phyloP scores from a whole-genome alignment of 2,329 filamentous ascomycete species.

The Ustulina deusta region DNA sequence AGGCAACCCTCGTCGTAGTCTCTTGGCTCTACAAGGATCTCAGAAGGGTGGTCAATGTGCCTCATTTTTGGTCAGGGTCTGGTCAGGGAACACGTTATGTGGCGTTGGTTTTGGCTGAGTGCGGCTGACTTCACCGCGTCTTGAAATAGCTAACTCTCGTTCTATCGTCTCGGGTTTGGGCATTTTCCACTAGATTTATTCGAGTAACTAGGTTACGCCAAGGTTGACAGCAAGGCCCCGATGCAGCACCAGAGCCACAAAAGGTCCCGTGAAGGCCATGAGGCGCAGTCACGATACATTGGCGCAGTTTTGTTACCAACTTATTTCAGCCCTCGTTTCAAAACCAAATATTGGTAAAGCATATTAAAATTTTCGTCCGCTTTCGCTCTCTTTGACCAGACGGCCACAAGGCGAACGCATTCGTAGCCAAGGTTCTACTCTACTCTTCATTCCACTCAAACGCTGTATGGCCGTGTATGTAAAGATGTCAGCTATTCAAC shows the following conservation, averaged over 20 bases:
- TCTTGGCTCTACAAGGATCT: neutral
- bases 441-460: neutral
- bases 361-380: no score
- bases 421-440: no score
- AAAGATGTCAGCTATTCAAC: no score
- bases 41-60: neutral
- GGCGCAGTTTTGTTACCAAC: neutral
- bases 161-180: neutral
- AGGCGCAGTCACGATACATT: neutral
- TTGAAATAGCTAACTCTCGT: neutral
- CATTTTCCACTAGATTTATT: neutral
- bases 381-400: no score
- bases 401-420: no score
- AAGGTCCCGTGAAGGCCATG: no score
- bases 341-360: no score
- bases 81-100: neutral
- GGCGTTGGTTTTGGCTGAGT: neutral
- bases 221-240: constrained; percentile 7
- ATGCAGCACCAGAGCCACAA: neutral
- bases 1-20: no score
- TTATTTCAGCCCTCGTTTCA: no score
- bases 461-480: neutral
- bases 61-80: neutral
- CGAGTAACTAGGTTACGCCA: neutral
- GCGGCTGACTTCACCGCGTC: neutral